Percentiles rank a stretch among this genome's conserved stretches.
Evolutionary conservation across 352 stramenopile species (phyloP).

Genomic region (Phytophthora gonapodyides): DNA sequence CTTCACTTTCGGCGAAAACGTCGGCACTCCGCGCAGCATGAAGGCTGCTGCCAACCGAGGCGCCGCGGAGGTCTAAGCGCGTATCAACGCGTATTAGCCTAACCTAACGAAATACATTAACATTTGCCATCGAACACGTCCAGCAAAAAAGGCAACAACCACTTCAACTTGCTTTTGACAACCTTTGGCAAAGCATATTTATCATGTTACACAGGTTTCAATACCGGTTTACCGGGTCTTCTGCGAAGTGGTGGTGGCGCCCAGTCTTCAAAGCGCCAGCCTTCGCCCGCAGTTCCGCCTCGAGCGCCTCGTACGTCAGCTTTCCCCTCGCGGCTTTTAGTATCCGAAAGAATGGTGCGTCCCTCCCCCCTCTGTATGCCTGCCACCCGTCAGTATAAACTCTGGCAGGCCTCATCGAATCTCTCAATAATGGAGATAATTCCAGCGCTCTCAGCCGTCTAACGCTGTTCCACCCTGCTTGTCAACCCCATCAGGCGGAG

Average conservation of each 20-base stretch:
- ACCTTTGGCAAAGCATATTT: background rate
- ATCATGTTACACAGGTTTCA: background rate
- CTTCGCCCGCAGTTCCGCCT: background rate
- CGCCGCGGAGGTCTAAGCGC: slow-evolving; percentile 38
- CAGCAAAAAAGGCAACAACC: background rate
- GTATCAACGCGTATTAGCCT: background rate
- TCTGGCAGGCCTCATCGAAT: too few species aligned
- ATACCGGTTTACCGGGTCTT: background rate
- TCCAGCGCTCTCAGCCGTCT: background rate
- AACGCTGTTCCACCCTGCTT: background rate
- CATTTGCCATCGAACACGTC: too few species aligned
- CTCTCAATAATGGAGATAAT: background rate
- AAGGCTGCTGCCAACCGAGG: slow-evolving; percentile 40
- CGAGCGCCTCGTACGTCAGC: slow-evolving; percentile 12
- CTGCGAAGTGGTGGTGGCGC: slow-evolving; percentile 23
- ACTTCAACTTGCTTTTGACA: slow-evolving; percentile 17
- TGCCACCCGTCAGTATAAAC: too few species aligned
- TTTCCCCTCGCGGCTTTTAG: slow-evolving; percentile 7
- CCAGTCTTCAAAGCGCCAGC: slow-evolving; percentile 32
- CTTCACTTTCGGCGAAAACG: slow-evolving; percentile 53
- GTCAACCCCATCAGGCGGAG: slow-evolving; percentile 27
- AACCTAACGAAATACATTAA: too few species aligned
- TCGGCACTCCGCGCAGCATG: slow-evolving; percentile 38
- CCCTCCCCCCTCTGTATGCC: too few species aligned
- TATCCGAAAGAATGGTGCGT: slow-evolving; percentile 29